Evolutionary conservation across 805 yeast genomes (phyloP).

Genomic region (Peterozyma toletana): DNA sequence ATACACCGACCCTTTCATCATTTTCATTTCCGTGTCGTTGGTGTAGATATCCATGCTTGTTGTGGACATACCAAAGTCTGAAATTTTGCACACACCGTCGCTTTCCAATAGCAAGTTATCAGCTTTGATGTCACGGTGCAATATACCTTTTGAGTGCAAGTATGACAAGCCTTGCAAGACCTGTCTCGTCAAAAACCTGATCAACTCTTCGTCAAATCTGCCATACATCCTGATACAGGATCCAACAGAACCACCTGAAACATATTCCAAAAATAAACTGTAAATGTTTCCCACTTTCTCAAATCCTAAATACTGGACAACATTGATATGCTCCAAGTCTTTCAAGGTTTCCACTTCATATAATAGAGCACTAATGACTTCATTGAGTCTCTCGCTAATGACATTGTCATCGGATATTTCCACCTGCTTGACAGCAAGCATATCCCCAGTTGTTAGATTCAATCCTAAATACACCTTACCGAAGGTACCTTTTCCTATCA

Average conservation of each 20-base stretch:
- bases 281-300: slow-evolving; percentile 70
- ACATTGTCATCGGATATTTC: slow-evolving; percentile 36
- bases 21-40: slow-evolving; percentile 91
- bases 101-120: slow-evolving; percentile 83
- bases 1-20: slow-evolving; percentile 92
- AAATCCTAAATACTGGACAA: slow-evolving; percentile 94
- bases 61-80: slow-evolving; percentile 95
- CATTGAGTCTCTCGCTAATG: slow-evolving; percentile 24
- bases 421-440: slow-evolving; percentile 98
- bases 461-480: slow-evolving; percentile 90
- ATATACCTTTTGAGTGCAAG: slow-evolving; percentile 76
- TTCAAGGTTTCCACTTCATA: slow-evolving; percentile 92
- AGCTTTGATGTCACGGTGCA: slow-evolving; percentile 92
- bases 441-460: slow-evolving; percentile 94
- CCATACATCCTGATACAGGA: slow-evolving; percentile 79
- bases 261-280: slow-evolving; percentile 88
- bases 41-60: slow-evolving; percentile 78
- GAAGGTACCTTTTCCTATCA: slow-evolving; percentile 94
- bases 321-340: slow-evolving; percentile 87
- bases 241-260: slow-evolving; percentile 96
- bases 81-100: slow-evolving; percentile 91
- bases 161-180: slow-evolving; percentile 82
- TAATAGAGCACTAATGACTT: slow-evolving; percentile 72
- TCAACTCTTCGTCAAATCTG: slow-evolving; percentile 70
- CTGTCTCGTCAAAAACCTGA: slow-evolving; percentile 69